A percentile compares a stretch with the other conserved stretches of the same genome.
Evolutionary conservation across 352 stramenopile genomes (phyloP).

Genomic region (Phytopythium vexans): DNA sequence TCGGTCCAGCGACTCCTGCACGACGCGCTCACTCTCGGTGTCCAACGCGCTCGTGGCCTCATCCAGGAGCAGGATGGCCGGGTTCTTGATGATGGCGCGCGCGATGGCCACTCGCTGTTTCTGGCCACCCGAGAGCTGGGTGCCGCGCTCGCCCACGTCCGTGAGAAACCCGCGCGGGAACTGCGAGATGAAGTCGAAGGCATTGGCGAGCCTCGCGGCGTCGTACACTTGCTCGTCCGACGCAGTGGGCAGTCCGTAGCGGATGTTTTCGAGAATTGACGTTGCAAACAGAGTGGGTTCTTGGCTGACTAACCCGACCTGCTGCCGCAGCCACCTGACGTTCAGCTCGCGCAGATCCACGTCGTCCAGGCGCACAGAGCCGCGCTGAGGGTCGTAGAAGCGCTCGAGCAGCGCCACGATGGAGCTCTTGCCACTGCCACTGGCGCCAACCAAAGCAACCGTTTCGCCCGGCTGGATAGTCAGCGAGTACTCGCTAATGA

Average conservation of each 20-base stretch:
- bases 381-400: constrained; percentile 49
- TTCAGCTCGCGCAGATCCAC: constrained; percentile 67
- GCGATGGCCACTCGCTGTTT: constrained; percentile 93
- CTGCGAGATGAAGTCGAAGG: constrained; percentile 87
- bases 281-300: constrained; percentile 75
- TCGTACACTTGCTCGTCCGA: constrained; percentile 68
- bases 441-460: constrained; percentile 47
- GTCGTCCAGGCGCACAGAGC: constrained; percentile 39
- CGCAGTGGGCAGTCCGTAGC: constrained; percentile 38
- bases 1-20: constrained; percentile 87
- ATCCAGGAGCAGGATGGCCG: constrained; percentile 79
- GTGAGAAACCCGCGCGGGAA: constrained; percentile 90
- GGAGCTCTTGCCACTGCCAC: constrained; percentile 59
- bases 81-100: constrained; percentile 85
- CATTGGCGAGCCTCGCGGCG: constrained; percentile 77
- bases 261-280: constrained; percentile 72
- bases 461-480: constrained; percentile 40
- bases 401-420: constrained; percentile 47
- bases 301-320: constrained; percentile 89
- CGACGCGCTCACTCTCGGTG: constrained; percentile 65
- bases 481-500: constrained; percentile 40
- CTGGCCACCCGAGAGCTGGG: constrained; percentile 91
- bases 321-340: constrained; percentile 45
- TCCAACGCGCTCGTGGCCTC: constrained; percentile 84
- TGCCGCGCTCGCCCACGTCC: constrained; percentile 82